Conservation (phyloP, 306 rosid genomes). For the Ochetophila trinervis region DNA sequence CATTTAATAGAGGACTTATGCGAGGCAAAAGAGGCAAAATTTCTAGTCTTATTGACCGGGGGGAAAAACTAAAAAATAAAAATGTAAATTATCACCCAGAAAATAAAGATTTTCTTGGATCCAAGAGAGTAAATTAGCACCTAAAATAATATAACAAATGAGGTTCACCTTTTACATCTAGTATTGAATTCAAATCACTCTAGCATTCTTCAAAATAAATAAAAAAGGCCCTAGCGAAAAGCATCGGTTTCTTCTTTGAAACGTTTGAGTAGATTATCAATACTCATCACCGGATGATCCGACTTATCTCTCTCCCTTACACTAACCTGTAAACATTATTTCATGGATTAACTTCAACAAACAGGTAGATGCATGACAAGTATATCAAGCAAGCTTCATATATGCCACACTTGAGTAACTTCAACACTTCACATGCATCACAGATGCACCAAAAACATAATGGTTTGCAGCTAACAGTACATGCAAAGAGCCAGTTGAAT, state of each 20-base stretch:
- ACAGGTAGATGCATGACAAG: not conserved
- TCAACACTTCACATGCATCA: not conserved
- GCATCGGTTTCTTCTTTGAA: conserved; percentile 64
- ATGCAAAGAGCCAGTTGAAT: not conserved
- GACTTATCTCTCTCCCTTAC: conserved; percentile 74
- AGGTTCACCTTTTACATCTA: conserved; percentile 9
- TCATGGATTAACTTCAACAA: conserved; percentile 20
- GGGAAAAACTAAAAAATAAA: too few species aligned
- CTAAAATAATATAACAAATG: not conserved
- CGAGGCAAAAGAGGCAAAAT: too few species aligned
- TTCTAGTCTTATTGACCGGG: too few species aligned
- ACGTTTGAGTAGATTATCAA: conserved; percentile 57
- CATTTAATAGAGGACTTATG: too few species aligned
- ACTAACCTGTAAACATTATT: conserved; percentile 70
- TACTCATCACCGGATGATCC: conserved; percentile 59
- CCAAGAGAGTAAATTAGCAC: too few species aligned
- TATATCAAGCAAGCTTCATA: not conserved
- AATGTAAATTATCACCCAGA: too few species aligned
- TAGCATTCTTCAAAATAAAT: not conserved
- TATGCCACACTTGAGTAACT: not conserved
- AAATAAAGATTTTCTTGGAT: too few species aligned
- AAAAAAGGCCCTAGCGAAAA: conserved; percentile 39
- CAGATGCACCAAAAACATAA: not conserved
- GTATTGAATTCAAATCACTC: not conserved
- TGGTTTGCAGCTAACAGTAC: not conserved